Base-by-base conservation (phyloP, 768 basidiomycete genomes). In the Suillus weaverae region DNA sequence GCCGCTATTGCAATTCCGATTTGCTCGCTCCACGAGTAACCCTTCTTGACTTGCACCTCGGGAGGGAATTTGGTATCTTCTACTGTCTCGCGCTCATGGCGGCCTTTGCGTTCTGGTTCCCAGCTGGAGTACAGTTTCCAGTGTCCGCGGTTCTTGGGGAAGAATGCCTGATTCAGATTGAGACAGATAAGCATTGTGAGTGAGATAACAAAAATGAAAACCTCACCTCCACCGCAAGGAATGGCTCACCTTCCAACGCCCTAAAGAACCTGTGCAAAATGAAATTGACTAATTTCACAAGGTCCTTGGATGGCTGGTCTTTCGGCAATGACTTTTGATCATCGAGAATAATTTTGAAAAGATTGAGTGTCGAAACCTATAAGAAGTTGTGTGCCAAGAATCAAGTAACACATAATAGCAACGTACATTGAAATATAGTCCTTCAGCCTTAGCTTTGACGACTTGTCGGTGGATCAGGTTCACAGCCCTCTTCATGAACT, bases 221-320 rank as follows among this genome's bases (percentile, higher is more conserved):
- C 77, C 80, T 69, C 70, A 95, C 95, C 84, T 99, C 95, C 66
- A 98, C 84, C 65, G 94, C 85, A 55, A 98, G 81, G 79, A 98
- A 92, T 0, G 92, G 83, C 66, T 97, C 90, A 67, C 93, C 88
- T 61, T 86, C 84, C 56, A 95, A 83, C 8, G 89, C 86, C 75
- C 97, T 99, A 87, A 99, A 99, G 83, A 99, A 99, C 73, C 90
- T 89, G 32, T 93, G 87, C 64, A 98, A 83, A 66, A 98, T 83
- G 78, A 85, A 99, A 71, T 88, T 91, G 79, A 98, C 88, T 41
- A 99, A 79, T 62, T 85, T 84, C 62, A 93, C 75, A 56, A 99
- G 86, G 77, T 99, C 97, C 70, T 90, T 91, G 80, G 86, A 83
- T 2, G 93, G 82, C 67, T 88, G 88, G 57, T 91, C 89, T 61